Evolutionary conservation across 1,284 basidiomycete species (phyloP).

Genomic region (Takashimella tepidaria): DNA sequence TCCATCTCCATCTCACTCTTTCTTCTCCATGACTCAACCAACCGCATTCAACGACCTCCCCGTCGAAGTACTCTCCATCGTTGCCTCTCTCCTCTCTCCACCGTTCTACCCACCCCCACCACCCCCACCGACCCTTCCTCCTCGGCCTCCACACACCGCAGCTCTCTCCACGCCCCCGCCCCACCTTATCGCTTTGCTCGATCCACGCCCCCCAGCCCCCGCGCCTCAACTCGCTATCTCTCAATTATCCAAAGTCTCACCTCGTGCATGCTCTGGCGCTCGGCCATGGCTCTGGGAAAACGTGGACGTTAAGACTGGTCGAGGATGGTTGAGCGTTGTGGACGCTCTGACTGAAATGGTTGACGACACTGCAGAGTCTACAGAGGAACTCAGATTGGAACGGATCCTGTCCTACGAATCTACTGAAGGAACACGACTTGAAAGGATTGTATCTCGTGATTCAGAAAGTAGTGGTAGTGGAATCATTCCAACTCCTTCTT

Average conservation of each 20-base stretch:
- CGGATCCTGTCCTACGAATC: background rate
- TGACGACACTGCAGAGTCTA: constrained; percentile 13
- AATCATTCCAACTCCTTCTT: background rate
- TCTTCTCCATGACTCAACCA: background rate
- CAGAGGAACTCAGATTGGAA: background rate
- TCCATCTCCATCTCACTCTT: background rate
- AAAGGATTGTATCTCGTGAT: background rate
- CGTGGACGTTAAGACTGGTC: constrained; percentile 40
- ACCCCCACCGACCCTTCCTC: background rate
- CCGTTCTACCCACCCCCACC: constrained; percentile 25
- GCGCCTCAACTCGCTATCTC: constrained; percentile 21
- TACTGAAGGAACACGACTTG: background rate
- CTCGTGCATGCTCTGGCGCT: constrained; percentile 21
- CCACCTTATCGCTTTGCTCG: constrained; percentile 25
- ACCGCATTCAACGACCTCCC: constrained; percentile 38
- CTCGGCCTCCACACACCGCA: background rate
- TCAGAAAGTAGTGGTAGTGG: background rate
- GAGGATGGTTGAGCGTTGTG: constrained; percentile 48
- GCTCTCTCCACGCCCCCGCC: constrained; percentile 15
- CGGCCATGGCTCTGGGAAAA: constrained; percentile 47
- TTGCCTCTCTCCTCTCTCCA: constrained; percentile 32
- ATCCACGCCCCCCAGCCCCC: constrained; percentile 20
- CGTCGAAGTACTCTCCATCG: constrained; percentile 35
- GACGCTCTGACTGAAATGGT: constrained; percentile 44
- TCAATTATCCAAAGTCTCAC: constrained; percentile 20